Evolutionary conservation across 495 filamentous ascomycete species (phyloP), one percentile per base, ranked within the genome.

Genomic region (Aspergillus cavernicola): DNA sequence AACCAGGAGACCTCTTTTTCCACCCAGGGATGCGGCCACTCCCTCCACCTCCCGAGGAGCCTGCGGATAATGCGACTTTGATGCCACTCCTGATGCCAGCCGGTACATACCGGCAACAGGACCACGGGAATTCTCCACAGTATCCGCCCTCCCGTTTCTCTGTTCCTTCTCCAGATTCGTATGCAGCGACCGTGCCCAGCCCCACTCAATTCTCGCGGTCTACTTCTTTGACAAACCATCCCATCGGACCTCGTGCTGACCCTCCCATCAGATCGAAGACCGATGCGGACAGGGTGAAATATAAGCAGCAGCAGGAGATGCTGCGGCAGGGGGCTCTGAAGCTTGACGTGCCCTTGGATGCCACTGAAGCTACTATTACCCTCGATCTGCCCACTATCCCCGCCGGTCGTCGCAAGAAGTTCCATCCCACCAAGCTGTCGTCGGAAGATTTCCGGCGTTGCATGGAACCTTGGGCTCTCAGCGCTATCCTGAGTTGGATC

Each of bases 251-350:
- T 47, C 85, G 85, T 60, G 78, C 91, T 58, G 78, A 88, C 52
- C 81, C 90, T 33, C 91, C 92, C 29, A 87, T 88, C 33, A 84
- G 93, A 53, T 96, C 93, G 5, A 90, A 96, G 73, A 99, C 93
- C 16, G 93, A 99, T 70, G 93, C 93, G 19, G 87, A 93, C 50
- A 75, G 78, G 45, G 72, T 63, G 13, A 80, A 68, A 75, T 76
- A 84, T 41, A 79, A 78, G 63, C 80, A 80, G 63, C 82, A 87
- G 52, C 70, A 75, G 53, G 73, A 79, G 53, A 65, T 77, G 50
- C 69, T 80, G 35, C 75, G 80, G 41, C 78, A 54, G 4, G 73
- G 73, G 28, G 66, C 73, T 35, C 69, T 75, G 52, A 67, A 74
- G 52, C 68, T 73, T 23, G 71, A 66, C 48, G 59, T 62, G 35